Conservation (phyloP, 164 flowering plant genomes). For the Magnolia kwangsiensis region DNA sequence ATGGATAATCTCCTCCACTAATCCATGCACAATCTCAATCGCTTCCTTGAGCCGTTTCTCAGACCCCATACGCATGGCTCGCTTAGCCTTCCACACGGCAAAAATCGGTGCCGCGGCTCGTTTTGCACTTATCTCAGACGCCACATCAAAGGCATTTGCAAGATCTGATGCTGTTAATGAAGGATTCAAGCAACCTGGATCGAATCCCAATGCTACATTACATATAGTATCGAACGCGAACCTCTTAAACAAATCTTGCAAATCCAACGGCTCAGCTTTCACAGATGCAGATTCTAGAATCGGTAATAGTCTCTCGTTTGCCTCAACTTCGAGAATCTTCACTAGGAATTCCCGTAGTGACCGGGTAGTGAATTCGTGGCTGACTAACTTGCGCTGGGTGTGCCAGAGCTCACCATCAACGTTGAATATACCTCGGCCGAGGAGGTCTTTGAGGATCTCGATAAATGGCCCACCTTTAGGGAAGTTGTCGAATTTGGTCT, state of each 20-base stretch:
- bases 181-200: slow-evolving; percentile 45
- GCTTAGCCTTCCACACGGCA: slow-evolving; percentile 55
- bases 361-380: slow-evolving; percentile 56
- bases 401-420: slow-evolving; percentile 76
- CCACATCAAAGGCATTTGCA: slow-evolving; percentile 53
- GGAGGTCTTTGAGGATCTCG: slow-evolving; percentile 63
- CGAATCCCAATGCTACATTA: slow-evolving; percentile 50
- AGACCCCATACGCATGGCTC: slow-evolving; percentile 43
- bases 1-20: slow-evolving; percentile 37
- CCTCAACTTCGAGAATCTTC: slow-evolving; percentile 38
- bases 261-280: slow-evolving; percentile 24
- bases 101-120: slow-evolving; percentile 45
- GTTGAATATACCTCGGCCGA: slow-evolving; percentile 79
- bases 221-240: slow-evolving; percentile 59
- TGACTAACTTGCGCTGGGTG: slow-evolving; percentile 55
- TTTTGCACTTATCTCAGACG: slow-evolving; percentile 50
- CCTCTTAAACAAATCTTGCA: slow-evolving; percentile 43
- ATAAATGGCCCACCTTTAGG: slow-evolving; percentile 77
- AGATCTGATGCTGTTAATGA: slow-evolving; percentile 31
- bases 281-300: slow-evolving; percentile 34
- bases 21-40: slow-evolving; percentile 28
- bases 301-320: slow-evolving; percentile 43
- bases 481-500: slow-evolving; percentile 56
- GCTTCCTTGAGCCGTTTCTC: slow-evolving; percentile 49
- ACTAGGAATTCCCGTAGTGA: slow-evolving; percentile 43